These are phyloP conservation scores for Aristolochia californica DNA, from an alignment of 164 flowering plant genomes.

Conservation along the genomic window DNA sequence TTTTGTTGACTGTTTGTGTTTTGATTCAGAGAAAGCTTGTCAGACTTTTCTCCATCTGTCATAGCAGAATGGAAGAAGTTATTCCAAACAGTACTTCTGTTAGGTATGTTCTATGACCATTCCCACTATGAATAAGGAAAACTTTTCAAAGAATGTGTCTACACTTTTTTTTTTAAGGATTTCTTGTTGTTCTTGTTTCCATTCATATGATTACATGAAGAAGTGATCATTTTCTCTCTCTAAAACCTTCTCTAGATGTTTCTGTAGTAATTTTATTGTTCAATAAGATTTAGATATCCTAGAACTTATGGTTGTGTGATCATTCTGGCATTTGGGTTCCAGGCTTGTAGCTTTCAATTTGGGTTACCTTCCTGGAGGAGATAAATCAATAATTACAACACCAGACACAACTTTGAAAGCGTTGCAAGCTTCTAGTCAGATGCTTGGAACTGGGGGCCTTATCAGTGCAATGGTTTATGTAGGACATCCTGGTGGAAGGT, in stretches of 20 bases:
- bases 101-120: conserved; percentile 32
- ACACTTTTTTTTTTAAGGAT: background rate
- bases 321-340: conserved; percentile 3
- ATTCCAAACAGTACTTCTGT: conserved; percentile 40
- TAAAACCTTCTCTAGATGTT: background rate
- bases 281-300: background rate
- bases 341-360: conserved; percentile 95
- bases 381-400: conserved; percentile 57
- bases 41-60: conserved; percentile 59
- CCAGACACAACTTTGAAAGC: conserved; percentile 59
- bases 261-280: background rate
- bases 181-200: background rate
- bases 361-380: conserved; percentile 97
- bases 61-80: conserved; percentile 78
- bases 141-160: no score
- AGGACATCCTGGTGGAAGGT: conserved; percentile 95
- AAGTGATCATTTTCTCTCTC: background rate
- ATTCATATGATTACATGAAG: background rate
- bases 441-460: conserved; percentile 60
- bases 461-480: conserved; percentile 72
- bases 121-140: no score
- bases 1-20: background rate
- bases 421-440: conserved; percentile 50
- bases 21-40: conserved; percentile 56
- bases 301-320: conserved; percentile 4